Evolutionary conservation across 2,329 filamentous ascomycete species (phyloP).

Genomic region (Phialophora verrucosa): DNA sequence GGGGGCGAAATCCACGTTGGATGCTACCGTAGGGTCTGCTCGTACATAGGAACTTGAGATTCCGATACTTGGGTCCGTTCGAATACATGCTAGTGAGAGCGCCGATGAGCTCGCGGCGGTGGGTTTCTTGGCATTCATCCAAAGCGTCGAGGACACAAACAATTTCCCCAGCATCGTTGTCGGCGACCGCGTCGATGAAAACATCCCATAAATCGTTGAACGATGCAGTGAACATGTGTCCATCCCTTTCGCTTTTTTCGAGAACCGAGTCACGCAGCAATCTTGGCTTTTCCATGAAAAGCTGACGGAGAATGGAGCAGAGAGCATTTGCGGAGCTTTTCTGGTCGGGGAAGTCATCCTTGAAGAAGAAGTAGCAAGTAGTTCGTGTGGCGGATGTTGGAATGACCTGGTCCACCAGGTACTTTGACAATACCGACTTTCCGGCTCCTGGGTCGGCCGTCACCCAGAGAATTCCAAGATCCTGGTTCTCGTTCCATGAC

Average conservation of each 20-base stretch:
- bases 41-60: conserved; percentile 40
- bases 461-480: conserved; percentile 46
- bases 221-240: conserved; percentile 8
- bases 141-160: conserved; percentile 29
- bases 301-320: conserved; percentile 48
- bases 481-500: conserved; percentile 39
- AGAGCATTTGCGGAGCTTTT: conserved; percentile 42
- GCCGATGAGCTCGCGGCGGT: conserved; percentile 20
- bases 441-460: conserved; percentile 51
- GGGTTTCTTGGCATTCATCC: conserved; percentile 28
- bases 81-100: conserved; percentile 15
- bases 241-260: conserved; percentile 11
- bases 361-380: conserved; percentile 49
- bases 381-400: conserved; percentile 21
- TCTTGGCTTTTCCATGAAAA: conserved; percentile 41
- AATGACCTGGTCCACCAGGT: conserved; percentile 44
- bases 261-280: conserved; percentile 37
- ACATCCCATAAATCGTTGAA: conserved; percentile 25
- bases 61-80: not conserved
- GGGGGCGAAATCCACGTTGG: conserved; percentile 24
- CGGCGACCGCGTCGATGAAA: conserved; percentile 2
- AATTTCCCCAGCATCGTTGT: conserved; percentile 11
- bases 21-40: conserved; percentile 44
- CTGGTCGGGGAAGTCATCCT: conserved; percentile 45
- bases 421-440: conserved; percentile 48